Evolutionary conservation across 805 yeast species (phyloP).

Genomic region (Ogataea polymorpha): DNA sequence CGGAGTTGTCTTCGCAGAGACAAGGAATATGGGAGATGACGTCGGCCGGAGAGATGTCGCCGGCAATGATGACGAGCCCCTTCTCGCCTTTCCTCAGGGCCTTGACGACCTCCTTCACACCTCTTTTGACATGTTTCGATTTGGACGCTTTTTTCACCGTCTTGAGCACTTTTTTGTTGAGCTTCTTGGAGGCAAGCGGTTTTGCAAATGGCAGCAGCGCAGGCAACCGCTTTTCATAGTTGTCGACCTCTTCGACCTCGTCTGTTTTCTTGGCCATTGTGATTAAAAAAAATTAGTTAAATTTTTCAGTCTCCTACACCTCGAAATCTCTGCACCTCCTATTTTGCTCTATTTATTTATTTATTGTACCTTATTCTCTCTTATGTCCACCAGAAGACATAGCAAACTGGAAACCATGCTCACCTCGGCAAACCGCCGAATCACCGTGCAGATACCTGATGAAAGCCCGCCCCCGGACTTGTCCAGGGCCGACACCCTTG

Average conservation of each 20-base stretch:
- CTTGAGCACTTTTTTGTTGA: slow-evolving; percentile 92
- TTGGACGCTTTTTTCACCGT: slow-evolving; percentile 97
- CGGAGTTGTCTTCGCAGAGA: slow-evolving; percentile 88
- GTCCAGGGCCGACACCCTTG: slow-evolving; percentile 7
- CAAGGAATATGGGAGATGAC: slow-evolving; percentile 97
- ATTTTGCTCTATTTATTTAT: slow-evolving; percentile 1
- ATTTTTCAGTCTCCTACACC: background rate
- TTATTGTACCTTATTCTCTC: background rate
- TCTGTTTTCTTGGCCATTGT: slow-evolving; percentile 43
- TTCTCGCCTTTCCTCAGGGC: slow-evolving; percentile 97
- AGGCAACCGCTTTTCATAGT: slow-evolving; percentile 88
- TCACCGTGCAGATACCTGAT: slow-evolving; percentile 7
- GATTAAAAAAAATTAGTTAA: slow-evolving; percentile 3
- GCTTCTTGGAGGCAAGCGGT: slow-evolving; percentile 93
- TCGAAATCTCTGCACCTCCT: slow-evolving; percentile 6
- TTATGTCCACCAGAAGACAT: background rate
- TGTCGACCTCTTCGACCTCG: slow-evolving; percentile 50
- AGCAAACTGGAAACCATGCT: slow-evolving; percentile 3
- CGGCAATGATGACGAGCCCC: slow-evolving; percentile 94
- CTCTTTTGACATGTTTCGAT: slow-evolving; percentile 97
- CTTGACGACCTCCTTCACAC: slow-evolving; percentile 98
- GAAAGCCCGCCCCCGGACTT: background rate
- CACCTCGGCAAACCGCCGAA: slow-evolving; percentile 8
- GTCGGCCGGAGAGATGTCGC: slow-evolving; percentile 96
- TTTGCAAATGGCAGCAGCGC: slow-evolving; percentile 89